Evolutionary conservation across 2,329 filamentous ascomycete species (phyloP).

Genomic region (Xylariaceae sp.): DNA sequence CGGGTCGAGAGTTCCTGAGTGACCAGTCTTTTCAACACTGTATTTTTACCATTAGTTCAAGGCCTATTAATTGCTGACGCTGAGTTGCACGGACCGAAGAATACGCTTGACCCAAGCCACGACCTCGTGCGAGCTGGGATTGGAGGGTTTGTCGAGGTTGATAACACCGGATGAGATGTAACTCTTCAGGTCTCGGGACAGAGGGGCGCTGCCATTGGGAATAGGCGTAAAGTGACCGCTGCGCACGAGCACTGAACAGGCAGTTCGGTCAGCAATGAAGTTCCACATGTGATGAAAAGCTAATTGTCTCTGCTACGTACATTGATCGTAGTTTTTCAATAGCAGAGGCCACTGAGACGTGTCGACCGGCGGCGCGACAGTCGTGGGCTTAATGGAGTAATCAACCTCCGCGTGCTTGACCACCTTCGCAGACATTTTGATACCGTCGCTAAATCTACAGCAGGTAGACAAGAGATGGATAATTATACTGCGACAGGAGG

Average conservation of each 20-base stretch:
- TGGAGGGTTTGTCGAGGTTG: conserved; percentile 96
- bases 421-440: conserved; percentile 20
- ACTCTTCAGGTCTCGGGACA: conserved; percentile 92
- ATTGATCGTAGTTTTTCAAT: conserved; percentile 91
- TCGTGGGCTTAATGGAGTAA: conserved; percentile 79
- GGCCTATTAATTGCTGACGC: neutral
- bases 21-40: conserved; percentile 91
- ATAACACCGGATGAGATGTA: conserved; percentile 98
- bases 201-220: conserved; percentile 82
- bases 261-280: conserved; percentile 17
- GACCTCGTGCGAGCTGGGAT: conserved; percentile 97
- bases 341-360: conserved; percentile 90
- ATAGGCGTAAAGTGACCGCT: conserved; percentile 98
- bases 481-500: conserved; percentile 16
- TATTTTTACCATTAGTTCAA: conserved; percentile 12
- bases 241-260: conserved; percentile 70
- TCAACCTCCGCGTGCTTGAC: conserved; percentile 23
- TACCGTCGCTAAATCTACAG: conserved; percentile 16
- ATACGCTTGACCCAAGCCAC: conserved; percentile 99
- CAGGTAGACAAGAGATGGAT: neutral
- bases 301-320: conserved; percentile 48
- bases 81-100: conserved; percentile 58
- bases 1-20: conserved; percentile 88
- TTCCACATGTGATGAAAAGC: conserved; percentile 1
- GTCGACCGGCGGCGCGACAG: conserved; percentile 70